These are phyloP conservation scores for Crithidia thermophila DNA, from an alignment of 208 protist genomes.

Conservation along the genomic window DNA sequence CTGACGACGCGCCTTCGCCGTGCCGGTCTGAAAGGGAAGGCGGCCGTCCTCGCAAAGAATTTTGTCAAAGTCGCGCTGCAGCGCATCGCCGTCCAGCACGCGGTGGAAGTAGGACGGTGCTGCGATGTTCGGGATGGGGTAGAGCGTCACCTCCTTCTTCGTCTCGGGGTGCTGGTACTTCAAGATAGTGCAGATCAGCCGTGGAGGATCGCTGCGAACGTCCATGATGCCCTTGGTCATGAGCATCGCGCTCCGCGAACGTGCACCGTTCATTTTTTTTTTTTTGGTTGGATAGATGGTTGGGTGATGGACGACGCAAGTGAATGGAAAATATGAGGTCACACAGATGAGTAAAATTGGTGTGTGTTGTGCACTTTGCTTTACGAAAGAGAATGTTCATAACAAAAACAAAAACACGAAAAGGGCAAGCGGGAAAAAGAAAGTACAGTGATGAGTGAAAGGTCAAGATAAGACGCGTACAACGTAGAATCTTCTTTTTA, in stretches of 20 bases:
- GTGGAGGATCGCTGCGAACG: conserved; percentile 65
- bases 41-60: conserved; percentile 87
- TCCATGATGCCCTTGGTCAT: conserved; percentile 90
- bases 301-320: neutral
- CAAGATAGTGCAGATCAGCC: conserved; percentile 69
- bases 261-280: neutral
- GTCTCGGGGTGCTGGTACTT: conserved; percentile 70
- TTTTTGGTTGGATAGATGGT: neutral
- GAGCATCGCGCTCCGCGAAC: conserved; percentile 64
- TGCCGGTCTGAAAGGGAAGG: conserved; percentile 68
- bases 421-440: no score
- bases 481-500: no score
- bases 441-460: no score
- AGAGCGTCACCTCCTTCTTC: conserved; percentile 79
- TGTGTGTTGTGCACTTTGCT: no score
- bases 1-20: conserved; percentile 41
- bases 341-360: no score
- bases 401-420: no score
- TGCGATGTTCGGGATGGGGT: conserved; percentile 78
- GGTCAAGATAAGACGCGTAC: no score
- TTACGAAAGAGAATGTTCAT: no score
- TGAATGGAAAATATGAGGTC: neutral
- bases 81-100: conserved; percentile 39
- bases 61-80: conserved; percentile 57
- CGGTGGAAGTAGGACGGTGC: conserved; percentile 67